Evolutionary conservation across 108 stramenopile genomes (phyloP), one percentile per base, ranked within the genome.

Genomic region (Hondaea fermentalgiana): DNA sequence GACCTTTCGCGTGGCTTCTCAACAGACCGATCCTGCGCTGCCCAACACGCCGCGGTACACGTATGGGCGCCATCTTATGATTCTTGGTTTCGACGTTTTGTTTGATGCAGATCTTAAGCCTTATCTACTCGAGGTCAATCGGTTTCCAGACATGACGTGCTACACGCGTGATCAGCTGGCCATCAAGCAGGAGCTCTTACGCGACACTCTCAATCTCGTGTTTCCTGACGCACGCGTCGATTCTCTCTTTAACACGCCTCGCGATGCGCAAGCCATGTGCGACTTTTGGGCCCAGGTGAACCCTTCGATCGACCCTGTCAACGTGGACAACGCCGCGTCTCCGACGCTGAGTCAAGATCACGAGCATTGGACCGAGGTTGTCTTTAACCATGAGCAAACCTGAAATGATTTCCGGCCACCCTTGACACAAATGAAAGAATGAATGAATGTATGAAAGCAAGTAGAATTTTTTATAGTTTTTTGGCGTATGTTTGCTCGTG

Each of bases 151-250:
- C 76, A 53, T 83, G 45, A 47, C 49, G 8, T 83, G 76, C 23
- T 83, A 83, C 76, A 53, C 76, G 19, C 44, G 19, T 43, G 76
- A 83, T 53, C 76, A 83, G 51, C 76, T 83, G 6, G 23, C 23
- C 51, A 83, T 83, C 51, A 83, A 83, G 76, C 76, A 83, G 76
- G 49, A 47, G 76, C 76, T 83, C 6, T 8, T 83, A 6, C 76
- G 51, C 25, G 76, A 83, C 51, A 83, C 49, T 23, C 17, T 53
- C 10, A 17, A 23, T 25, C 28, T 47, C 4, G 49, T 53, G 1
- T 83, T 83, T 53, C 76, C 76, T 6, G 76, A 83, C 23, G 76
- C 76, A 3, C 64, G 64, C 42, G 25, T 23, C 35, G 64, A 69
- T 10, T 23, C 64, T 8, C 64, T 69, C 5, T 69, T 69, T 17